These are phyloP conservation scores for Diaporthe humulicola DNA, from an alignment of 2,329 filamentous ascomycete genomes.

Conservation along the genomic window DNA sequence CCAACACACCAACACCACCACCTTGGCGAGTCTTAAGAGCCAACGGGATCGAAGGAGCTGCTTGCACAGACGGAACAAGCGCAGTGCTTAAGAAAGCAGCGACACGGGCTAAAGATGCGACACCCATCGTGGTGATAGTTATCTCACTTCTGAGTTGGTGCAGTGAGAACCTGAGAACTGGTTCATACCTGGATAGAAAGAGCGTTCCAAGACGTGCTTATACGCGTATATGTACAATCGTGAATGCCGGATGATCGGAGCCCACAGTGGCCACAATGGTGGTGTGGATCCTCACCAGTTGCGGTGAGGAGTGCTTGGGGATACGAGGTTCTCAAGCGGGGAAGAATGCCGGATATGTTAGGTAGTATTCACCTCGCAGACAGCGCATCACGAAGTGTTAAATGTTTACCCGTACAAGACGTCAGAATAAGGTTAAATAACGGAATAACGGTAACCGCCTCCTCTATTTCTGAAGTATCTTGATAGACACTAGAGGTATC, in stretches of 20 bases:
- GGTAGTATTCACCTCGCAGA: neutral
- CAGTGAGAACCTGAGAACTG: neutral
- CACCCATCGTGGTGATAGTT: neutral
- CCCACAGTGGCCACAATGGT: neutral
- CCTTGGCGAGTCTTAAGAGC: neutral
- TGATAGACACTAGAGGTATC: neutral
- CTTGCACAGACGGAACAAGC: neutral
- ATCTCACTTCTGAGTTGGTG: neutral
- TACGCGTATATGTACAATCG: neutral
- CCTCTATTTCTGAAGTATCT: neutral
- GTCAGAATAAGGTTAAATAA: neutral
- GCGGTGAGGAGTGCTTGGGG: neutral
- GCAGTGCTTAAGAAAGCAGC: neutral
- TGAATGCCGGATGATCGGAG: neutral
- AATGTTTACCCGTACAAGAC: neutral
- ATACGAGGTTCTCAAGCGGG: slow-evolving; percentile 22
- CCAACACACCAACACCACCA: slow-evolving; percentile 6
- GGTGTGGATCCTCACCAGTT: slow-evolving; percentile 15
- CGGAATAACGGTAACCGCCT: too few relatives aligned
- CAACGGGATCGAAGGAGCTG: neutral
- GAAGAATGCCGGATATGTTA: slow-evolving; percentile 18
- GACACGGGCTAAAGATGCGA: neutral
- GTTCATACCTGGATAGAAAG: neutral
- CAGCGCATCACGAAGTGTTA: neutral
- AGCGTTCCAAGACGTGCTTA: neutral